These are phyloP conservation scores for Taphrina wiesneri DNA, from an alignment of 1,139 yeast species.

Conservation along the genomic window DNA sequence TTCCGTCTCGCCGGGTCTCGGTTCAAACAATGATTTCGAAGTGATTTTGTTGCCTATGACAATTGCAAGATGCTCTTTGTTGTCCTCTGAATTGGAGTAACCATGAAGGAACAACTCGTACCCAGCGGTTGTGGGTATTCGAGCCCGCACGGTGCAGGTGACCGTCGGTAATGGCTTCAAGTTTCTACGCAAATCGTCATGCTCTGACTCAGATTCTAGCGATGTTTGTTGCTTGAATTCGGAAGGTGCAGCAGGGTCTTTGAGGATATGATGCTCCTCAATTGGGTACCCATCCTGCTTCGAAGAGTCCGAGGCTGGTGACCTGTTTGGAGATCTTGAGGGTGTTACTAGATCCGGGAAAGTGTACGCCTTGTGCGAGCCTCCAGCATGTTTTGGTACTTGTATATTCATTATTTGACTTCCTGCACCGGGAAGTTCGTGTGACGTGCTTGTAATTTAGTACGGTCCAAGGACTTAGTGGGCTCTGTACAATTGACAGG, in stretches of 20 bases:
- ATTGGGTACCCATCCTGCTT: slow-evolving; percentile 9
- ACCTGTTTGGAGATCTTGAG: slow-evolving; percentile 11
- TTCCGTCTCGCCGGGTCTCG: slow-evolving; percentile 72
- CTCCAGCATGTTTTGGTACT: background rate
- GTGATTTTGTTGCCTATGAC: slow-evolving; percentile 92
- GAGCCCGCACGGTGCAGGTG: slow-evolving; percentile 86
- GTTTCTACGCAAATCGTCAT: slow-evolving; percentile 20
- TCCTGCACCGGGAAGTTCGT: too few species aligned
- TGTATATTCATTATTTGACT: background rate
- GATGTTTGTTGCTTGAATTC: background rate
- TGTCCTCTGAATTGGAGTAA: slow-evolving; percentile 79
- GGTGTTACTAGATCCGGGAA: slow-evolving; percentile 32
- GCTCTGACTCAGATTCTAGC: slow-evolving; percentile 1
- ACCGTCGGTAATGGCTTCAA: slow-evolving; percentile 60
- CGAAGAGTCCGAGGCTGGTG: slow-evolving; percentile 6
- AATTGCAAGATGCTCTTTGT: slow-evolving; percentile 93
- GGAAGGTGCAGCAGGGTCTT: background rate
- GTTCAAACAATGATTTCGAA: slow-evolving; percentile 67
- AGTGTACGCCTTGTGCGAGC: background rate
- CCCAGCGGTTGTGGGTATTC: slow-evolving; percentile 90
- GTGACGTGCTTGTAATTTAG: too few species aligned
- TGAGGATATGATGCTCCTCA: slow-evolving; percentile 3
- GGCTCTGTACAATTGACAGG: too few species aligned
- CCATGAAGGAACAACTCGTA: slow-evolving; percentile 90
- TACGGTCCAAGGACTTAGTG: too few species aligned